Base-by-base conservation (phyloP, 306 rosid species). In the Clitoria ternatea region DNA sequence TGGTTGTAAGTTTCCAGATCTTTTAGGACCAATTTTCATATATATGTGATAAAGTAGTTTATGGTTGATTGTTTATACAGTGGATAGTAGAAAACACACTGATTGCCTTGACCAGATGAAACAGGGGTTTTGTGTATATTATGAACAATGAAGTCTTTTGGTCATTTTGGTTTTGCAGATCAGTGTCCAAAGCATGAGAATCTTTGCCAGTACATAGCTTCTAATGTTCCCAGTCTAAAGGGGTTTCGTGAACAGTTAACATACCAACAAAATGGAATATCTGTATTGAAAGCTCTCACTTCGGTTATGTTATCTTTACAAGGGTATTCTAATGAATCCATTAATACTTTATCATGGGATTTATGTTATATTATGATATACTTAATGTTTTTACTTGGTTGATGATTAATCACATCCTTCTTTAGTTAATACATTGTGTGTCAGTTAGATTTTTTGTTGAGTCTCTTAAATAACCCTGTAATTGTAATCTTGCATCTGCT, bases 301-400 rank as follows among this genome's bases (percentile, higher is more conserved):
- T 73, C 87, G 23, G 97, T 85, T 57, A 91, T 89, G 97, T 60
- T 84, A 80, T 78, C 86, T 47, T 72, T 91, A 71, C 97, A 89
- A 81, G 85, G 97, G 97, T 91, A 80, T 76, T 76, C 70, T 35
- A 18, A 45, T 50, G 61, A 53, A 47, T 55, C 36, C 62, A 72
- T 32, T 24, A 19, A 30, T 20, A 37, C 64, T 49, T 61, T 30
- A 48, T 73, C 57, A 14, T 42, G 33, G 26, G 45, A 48, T 17
- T 47, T 29, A 45, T 24, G 33, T 9, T 29, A 48, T 36, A 49
- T 74, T n/a, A 24, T 19, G 26, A 23, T 36, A 40, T 50, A 50
- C 53, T 43, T 50, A 29, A 60, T 60, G 26, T 23, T 69, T 52
- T 10, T 15, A 6, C 17, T 20, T 53, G 26, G 23, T 40, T 22